A percentile compares a stretch with the other conserved stretches of the same genome.
These are phyloP conservation scores for Backusella psychrophila DNA, from an alignment of 192 early-diverging fungal genomes.

Conservation along the genomic window DNA sequence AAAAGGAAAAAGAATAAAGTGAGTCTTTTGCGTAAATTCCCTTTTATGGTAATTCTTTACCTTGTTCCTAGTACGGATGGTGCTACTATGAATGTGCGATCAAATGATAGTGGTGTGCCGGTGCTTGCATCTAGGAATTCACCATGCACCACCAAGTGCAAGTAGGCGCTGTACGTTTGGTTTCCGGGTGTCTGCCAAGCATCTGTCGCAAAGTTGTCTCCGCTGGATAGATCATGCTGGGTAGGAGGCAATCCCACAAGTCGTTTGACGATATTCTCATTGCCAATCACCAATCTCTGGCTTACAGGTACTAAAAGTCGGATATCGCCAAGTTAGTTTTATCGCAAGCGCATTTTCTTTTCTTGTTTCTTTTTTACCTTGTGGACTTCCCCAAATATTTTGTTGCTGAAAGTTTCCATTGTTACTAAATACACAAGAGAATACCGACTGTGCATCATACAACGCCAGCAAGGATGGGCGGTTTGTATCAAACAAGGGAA, in stretches of 20 bases:
- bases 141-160: slow-evolving; percentile 32
- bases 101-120: slow-evolving; percentile 36
- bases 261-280: slow-evolving; percentile 21
- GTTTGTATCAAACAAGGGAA: slow-evolving; percentile 42
- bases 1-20: background rate
- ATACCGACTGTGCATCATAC: slow-evolving; percentile 39
- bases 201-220: slow-evolving; percentile 41
- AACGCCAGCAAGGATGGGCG: slow-evolving; percentile 31
- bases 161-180: slow-evolving; percentile 8
- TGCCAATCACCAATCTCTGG: slow-evolving; percentile 9
- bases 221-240: slow-evolving; percentile 38
- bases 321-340: background rate
- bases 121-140: slow-evolving; percentile 24
- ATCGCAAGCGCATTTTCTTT: background rate
- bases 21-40: background rate
- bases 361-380: slow-evolving; percentile 12
- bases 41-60: slow-evolving; percentile 21
- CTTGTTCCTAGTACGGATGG: slow-evolving; percentile 37
- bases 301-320: background rate
- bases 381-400: slow-evolving; percentile 10
- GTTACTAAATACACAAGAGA: slow-evolving; percentile 31
- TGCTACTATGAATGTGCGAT: slow-evolving; percentile 45
- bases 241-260: slow-evolving; percentile 35
- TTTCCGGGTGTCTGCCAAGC: slow-evolving; percentile 47
- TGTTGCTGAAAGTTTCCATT: slow-evolving; percentile 6